Evolutionary conservation across 2,329 filamentous ascomycete species (phyloP), one percentile per base, ranked within the genome.

Genomic region (Botrytis paeoniae): DNA sequence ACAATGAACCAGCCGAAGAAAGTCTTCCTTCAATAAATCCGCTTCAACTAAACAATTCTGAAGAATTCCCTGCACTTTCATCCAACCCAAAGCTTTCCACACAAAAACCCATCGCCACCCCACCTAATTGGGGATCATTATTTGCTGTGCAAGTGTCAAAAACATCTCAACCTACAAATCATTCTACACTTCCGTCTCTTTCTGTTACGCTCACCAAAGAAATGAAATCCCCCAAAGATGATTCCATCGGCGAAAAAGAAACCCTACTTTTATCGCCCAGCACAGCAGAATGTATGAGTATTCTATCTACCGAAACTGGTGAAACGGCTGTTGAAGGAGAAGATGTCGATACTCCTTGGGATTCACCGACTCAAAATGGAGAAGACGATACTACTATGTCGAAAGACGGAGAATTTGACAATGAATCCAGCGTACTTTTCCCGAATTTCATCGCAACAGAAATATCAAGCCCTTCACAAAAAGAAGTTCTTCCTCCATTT

Each of bases 11-110:
- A 9, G 4, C n/a, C 6, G 29, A 57, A n/a, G 10, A 5, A 18
- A 41, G 39, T 1, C 18, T 54, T n/a, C 12, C 48, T n/a, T 54
- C 48, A 69, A 43, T 9, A 37, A 41, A 41, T 3, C 32, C 18
- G n/a, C 65, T 69, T 32, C 48, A 57, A 69, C 25, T 69, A 32
- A 37, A 69, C 16, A 41, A 69, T 20, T 25, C 5, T 12, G 10
- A 69, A 57, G 65, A 69, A n/a, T 69, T 69, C n/a, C 65, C 65
- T 57, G 65, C 48, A 32, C 65, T 69, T 57, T 69, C 35, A 4
- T 43, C 65, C 8, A 16, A 2, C n/a, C 18, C 51, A 32, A 57
- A 59, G 22, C 35, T 22, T 25, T 32, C 48, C n/a, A 41, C 37
- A 25, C 35, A 43, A 22, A 69, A 69, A 12, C 20, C 37, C 16